A percentile compares a stretch with the other conserved stretches of the same genome.
Evolutionary conservation across 306 rosid genomes (phyloP).

Genomic region (Ceratonia siliqua): DNA sequence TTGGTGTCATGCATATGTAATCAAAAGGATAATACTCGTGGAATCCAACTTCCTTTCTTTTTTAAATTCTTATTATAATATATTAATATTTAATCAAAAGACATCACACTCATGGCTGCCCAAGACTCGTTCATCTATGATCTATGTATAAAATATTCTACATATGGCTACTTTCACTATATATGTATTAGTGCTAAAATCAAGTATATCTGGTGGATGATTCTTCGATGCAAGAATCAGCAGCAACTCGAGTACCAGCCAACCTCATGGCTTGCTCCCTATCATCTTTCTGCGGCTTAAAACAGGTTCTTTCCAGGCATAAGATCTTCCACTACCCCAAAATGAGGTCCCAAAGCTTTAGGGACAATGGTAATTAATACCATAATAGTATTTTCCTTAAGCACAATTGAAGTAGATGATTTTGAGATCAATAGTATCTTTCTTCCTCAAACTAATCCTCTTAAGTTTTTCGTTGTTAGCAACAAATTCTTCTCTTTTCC

Average conservation of each 20-base stretch:
- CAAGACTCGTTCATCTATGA: constrained; percentile 9
- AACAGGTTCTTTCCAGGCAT: constrained; percentile 27
- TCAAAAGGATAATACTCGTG: constrained; percentile 12
- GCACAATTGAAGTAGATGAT: constrained; percentile 11
- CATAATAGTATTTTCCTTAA: neutral
- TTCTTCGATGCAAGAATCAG: neutral
- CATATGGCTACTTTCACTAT: constrained; percentile 19
- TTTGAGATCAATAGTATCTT: neutral
- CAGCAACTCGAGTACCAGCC: neutral
- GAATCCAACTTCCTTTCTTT: constrained; percentile 22
- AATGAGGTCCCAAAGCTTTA: constrained; percentile 41
- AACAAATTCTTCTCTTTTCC: neutral
- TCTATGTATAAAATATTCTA: constrained; percentile 16
- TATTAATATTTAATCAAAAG: constrained; percentile 12
- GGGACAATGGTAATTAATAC: constrained; percentile 42
- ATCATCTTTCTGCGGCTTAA: constrained; percentile 34
- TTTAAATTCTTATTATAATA: constrained; percentile 15
- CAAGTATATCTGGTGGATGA: constrained; percentile 1
- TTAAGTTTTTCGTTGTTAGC: neutral
- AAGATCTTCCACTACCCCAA: constrained; percentile 34
- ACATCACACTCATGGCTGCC: constrained; percentile 15
- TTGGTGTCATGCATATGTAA: constrained; percentile 20
- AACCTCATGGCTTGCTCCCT: constrained; percentile 38
- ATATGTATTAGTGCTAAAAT: constrained; percentile 5
- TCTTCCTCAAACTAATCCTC: neutral